Evolutionary conservation across 2,329 filamentous ascomycete genomes (phyloP), one percentile per base, ranked within the genome.

Genomic region (Aspergillus uvarum): DNA sequence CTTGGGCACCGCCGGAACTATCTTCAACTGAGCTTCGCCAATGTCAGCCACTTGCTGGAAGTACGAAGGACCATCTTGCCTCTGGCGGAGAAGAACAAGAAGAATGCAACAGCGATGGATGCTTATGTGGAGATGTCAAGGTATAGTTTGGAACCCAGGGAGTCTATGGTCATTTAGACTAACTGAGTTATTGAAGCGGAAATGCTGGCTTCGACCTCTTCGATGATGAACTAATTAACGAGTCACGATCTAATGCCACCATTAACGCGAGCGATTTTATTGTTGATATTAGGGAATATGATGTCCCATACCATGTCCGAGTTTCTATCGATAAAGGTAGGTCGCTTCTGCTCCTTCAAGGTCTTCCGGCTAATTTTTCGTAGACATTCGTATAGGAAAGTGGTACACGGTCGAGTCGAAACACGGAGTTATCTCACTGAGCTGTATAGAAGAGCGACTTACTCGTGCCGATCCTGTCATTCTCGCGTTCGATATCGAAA

Each of bases 401-500:
- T 99, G 95, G 95, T 99, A 99, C 76, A 91, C 87, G 59, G 91
- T 99, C 53, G 92, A 98, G 71, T 91, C 91, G 51, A 97, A 96
- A 73, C 93, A 98, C 71, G 95, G 96, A 59, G 81, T 89, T 59
- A 89, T 94, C 58, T 90, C 87, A n/a, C 81, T 99, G 65, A 88
- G 83, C 50, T 92, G 90, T 72, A 88, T 98, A 72, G 90, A 94
- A 74, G 92, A 96, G 61, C 88, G 92, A 67, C 83, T 98, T 51
- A 88, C 91, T 62, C 91, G 92, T 77, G 93, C 96, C 22, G 95
- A 99, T 71, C 95, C 95, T 1, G 91, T 98, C n/a, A 91, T 99
- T 21, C 89, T 99, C 84, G 95, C 95, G n/a, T 99, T 89, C 78
- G 95, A 99, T 87, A 99, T 99, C 71, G 95, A 99, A 78, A 99